Base-by-base conservation (phyloP, 2,329 filamentous ascomycete genomes). In the Apiospora phragmitis region DNA sequence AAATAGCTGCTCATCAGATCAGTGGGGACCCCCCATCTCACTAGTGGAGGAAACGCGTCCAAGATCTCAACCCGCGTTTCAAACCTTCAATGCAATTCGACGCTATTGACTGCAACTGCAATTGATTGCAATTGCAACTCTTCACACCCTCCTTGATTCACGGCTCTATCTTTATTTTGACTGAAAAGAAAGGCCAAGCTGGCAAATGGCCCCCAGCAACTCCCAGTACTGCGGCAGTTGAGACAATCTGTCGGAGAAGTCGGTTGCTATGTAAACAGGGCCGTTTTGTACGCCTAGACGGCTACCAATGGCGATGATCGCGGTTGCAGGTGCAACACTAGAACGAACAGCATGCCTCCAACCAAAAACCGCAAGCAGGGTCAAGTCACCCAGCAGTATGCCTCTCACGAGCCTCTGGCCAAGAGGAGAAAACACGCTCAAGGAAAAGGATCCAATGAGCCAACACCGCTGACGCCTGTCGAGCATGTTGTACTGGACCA, bases 401-500 rank as follows among this genome's bases (percentile, higher is more conserved):
- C 26, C 32, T 9, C 42, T 35, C 65, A 32, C 24, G 42, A 67
- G 65, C 65, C 42, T 47, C 24, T 8, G 42, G 26, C 42, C 26
- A 67, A 67, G 65, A 67, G 59, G 38, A 62, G 18, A 11, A 62
- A 38, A 29, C 47, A 59, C 47, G 14, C 18, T 32, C 49, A 26
- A 18, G 49, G 47, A 21, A 59, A 49, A n/a, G 18, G 55, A 9
- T 59, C 47, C 3, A 8, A 55, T 26, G 32, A 67, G 45, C 26
- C 65, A 67, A 12, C 26, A 49, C 32, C 67, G n/a, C 45, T 41
- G 43, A 26, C 45, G 29, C 18, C 67, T 9, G n/a, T 68, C 75
- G 75, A 79, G 59, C 91, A 94, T 77, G 88, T 89, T 69, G 86
- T 96, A 43, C 85, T 97, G 70, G 85, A 85, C 65, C 87, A 88